phyloP scores from a whole-genome alignment of 23 red algal species.

The Gracilaria vermiculophylla region DNA sequence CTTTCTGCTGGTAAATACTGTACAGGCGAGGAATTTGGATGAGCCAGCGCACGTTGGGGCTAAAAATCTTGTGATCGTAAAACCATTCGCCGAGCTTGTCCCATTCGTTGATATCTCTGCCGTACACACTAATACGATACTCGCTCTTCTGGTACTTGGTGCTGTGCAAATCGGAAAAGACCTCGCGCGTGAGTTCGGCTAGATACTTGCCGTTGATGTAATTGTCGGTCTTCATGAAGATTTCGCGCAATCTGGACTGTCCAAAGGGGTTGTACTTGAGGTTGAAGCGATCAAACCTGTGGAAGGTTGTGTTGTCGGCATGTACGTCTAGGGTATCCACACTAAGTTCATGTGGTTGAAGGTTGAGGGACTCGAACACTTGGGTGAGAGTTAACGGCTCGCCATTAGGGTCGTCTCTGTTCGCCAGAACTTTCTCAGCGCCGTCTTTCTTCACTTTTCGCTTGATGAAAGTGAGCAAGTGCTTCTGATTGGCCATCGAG shows the following conservation, averaged over 20 bases:
- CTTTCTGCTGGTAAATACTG: constrained; percentile 65
- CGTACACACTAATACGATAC: constrained; percentile 94
- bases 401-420: constrained; percentile 58
- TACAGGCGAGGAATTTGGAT: constrained; percentile 95
- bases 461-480: constrained; percentile 96
- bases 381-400: constrained; percentile 68
- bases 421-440: constrained; percentile 66
- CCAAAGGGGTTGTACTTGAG: constrained; percentile 80
- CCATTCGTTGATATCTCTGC: constrained; percentile 79
- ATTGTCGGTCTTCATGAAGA: constrained; percentile 99
- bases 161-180: constrained; percentile 72
- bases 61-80: constrained; percentile 73
- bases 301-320: constrained; percentile 82
- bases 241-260: constrained; percentile 86
- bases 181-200: constrained; percentile 86
- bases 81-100: constrained; percentile 80
- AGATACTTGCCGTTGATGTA: constrained; percentile 84
- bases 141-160: constrained; percentile 94
- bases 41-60: constrained; percentile 88
- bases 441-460: constrained; percentile 75
- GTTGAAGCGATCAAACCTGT: constrained; percentile 99
- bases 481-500: constrained; percentile 93
- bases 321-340: constrained; percentile 98
- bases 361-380: constrained; percentile 86
- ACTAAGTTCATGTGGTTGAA: constrained; percentile 79